Base-by-base conservation (phyloP, 139 green algal genomes). In the Haematococcus lacustris region DNA sequence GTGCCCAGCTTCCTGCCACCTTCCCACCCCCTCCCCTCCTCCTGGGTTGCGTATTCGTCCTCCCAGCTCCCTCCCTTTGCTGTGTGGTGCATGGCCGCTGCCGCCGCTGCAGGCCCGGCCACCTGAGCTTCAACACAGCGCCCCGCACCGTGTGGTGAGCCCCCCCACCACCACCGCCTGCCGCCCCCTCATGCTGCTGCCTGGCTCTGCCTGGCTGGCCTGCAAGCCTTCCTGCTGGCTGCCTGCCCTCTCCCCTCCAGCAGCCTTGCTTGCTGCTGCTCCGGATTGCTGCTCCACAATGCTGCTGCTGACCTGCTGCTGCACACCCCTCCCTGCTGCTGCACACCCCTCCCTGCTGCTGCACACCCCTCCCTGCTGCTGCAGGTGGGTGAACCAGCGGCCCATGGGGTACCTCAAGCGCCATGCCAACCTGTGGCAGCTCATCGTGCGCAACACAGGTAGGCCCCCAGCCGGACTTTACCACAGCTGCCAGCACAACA, bases 381-480 rank as follows among this genome's bases (percentile, higher is more conserved):
- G 72, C 69, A 76, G 75, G 75, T 25, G 34, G 2, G 66, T 81
- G 41, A 84, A 84, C 59, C 43, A 37, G 7, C 66, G 74, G 13
- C 70, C 73, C 21, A 60, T 66, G 25, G 78, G 78, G 34, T 78
- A 66, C 50, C 78, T 71, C 66, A 80, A 79, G 71, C 34, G 51
- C 6, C 51, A 51, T 33, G 41, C 3, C 3, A 64, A 40, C 6
- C 77, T 88, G 34, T 78, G 75, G 5, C 68, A 80, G 13, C 23
- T 84, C 32, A 75, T 88, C 33, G 60, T 85, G 21, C 75, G 83
- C 41, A 88, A 88, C 62, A 80, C 77, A 13, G 67, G 64, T 70
- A 9, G 17, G 64, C 40, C 4, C 68, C 74, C 50, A 33, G 75
- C 17, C 75, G 68, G 28, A 57, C 47, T 28, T 57, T 57, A 57